Conservation (phyloP, 306 rosid species). For the Fragaria iinumae region DNA sequence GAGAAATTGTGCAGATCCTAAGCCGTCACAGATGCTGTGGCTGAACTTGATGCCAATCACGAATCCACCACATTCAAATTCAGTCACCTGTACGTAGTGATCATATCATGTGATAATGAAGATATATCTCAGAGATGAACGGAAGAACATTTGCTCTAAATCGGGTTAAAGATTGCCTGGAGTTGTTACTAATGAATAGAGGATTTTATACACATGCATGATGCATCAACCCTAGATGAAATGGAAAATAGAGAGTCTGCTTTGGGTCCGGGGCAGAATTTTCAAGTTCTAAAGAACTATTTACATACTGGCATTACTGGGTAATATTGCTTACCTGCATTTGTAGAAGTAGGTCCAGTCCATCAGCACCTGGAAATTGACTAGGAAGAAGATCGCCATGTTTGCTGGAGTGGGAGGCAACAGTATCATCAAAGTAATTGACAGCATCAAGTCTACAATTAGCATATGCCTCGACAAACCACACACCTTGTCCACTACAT, state of each 20-base stretch:
- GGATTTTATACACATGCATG: background rate
- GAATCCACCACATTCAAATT: constrained; percentile 67
- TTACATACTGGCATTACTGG: too few relatives aligned
- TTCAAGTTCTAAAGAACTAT: too few relatives aligned
- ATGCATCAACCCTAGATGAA: too few relatives aligned
- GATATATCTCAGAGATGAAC: too few relatives aligned
- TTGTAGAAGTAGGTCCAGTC: constrained; percentile 50
- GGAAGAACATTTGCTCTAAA: background rate
- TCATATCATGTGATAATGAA: background rate
- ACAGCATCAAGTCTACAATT: constrained; percentile 43
- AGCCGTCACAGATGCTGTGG: constrained; percentile 79
- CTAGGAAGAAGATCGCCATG: constrained; percentile 53
- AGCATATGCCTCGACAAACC: constrained; percentile 62
- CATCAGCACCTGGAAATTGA: constrained; percentile 27
- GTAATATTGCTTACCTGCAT: constrained; percentile 47
- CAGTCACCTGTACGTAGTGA: constrained; percentile 45
- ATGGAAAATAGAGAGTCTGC: too few relatives aligned
- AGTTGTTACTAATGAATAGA: too few relatives aligned
- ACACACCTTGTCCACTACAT: constrained; percentile 57
- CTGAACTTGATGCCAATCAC: constrained; percentile 53
- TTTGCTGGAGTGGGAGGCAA: constrained; percentile 33
- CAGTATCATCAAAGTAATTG: constrained; percentile 44
- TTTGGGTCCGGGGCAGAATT: too few relatives aligned
- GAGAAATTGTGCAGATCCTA: constrained; percentile 85
- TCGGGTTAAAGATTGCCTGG: background rate